Conservation (phyloP, 306 rosid species). For the Hippophae tibetana region DNA sequence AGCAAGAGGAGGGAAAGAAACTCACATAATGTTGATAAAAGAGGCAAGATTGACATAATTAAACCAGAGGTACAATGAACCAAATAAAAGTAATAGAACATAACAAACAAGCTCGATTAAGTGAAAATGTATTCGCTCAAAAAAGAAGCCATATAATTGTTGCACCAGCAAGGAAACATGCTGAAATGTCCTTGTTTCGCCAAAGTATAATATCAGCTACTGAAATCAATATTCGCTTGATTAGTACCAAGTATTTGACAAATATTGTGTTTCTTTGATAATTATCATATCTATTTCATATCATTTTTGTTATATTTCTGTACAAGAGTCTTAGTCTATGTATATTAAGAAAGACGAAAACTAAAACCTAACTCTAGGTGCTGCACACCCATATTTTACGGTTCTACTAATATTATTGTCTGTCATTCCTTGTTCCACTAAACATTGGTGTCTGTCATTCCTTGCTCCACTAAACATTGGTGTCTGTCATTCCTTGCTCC, state of each 20-base stretch:
- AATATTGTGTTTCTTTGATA: no score
- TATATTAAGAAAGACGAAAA: no score
- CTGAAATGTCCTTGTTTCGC: conserved; percentile 38
- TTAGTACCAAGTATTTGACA: not conserved
- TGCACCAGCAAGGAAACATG: conserved; percentile 28
- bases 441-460: no score
- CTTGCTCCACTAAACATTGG: no score
- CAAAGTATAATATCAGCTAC: conserved; percentile 59
- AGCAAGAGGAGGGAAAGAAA: conserved; percentile 1
- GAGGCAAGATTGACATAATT: conserved; percentile 23
- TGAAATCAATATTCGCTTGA: conserved; percentile 5
- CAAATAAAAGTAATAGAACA: conserved; percentile 24
- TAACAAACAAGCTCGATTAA: conserved; percentile 42
- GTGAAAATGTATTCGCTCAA: conserved; percentile 42
- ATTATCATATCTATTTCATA: no score
- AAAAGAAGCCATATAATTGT: conserved; percentile 36
- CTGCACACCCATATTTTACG: no score
- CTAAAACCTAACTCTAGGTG: no score
- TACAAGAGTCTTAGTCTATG: no score
- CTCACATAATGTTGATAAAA: conserved; percentile 9
- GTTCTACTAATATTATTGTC: no score
- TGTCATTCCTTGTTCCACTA: no score
- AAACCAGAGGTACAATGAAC: conserved; percentile 36
- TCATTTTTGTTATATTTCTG: no score
- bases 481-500: no score